Percentiles rank a stretch among this genome's conserved stretches.
Evolutionary conservation across 192 early-diverging fungal genomes (phyloP).

Genomic region (Chytriomyces hyalinus): DNA sequence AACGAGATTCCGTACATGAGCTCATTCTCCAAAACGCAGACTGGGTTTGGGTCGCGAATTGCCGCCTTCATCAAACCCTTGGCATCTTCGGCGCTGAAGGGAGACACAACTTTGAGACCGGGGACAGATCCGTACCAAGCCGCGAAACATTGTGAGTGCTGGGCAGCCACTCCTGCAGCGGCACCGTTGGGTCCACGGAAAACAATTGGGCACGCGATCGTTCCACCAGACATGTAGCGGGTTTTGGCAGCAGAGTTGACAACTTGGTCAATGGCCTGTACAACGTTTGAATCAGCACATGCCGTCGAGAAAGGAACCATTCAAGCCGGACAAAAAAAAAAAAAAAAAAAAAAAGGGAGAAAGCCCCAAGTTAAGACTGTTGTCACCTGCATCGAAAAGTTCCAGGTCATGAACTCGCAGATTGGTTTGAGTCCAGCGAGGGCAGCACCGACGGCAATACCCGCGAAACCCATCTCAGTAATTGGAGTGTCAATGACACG

Average conservation of each 20-base stretch:
- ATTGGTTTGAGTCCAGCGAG: constrained; percentile 92
- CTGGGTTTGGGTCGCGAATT: constrained; percentile 97
- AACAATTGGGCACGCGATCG: constrained; percentile 87
- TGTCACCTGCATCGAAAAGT: constrained; percentile 97
- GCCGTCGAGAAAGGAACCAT: background rate
- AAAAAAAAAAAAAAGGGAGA: background rate
- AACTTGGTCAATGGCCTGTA: constrained; percentile 94
- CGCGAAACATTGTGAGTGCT: constrained; percentile 98
- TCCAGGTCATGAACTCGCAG: constrained; percentile 99
- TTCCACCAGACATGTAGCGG: constrained; percentile 95
- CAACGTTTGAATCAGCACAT: background rate
- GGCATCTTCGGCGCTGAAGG: constrained; percentile 95
- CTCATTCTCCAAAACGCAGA: constrained; percentile 96
- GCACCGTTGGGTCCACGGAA: constrained; percentile 99
- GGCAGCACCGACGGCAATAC: constrained; percentile 93
- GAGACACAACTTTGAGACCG: constrained; percentile 93
- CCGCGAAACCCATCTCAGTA: constrained; percentile 97
- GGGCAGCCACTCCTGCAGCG: constrained; percentile 94
- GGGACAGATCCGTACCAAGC: constrained; percentile 98
- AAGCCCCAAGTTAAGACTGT: background rate
- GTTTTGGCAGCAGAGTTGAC: constrained; percentile 99
- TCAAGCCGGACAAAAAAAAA: background rate
- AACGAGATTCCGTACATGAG: constrained; percentile 94
- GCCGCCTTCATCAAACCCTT: constrained; percentile 98
- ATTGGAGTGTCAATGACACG: constrained; percentile 98